phyloP scores from a whole-genome alignment of 176 grass and related monocot genomes.

The Thalia dealbata region DNA sequence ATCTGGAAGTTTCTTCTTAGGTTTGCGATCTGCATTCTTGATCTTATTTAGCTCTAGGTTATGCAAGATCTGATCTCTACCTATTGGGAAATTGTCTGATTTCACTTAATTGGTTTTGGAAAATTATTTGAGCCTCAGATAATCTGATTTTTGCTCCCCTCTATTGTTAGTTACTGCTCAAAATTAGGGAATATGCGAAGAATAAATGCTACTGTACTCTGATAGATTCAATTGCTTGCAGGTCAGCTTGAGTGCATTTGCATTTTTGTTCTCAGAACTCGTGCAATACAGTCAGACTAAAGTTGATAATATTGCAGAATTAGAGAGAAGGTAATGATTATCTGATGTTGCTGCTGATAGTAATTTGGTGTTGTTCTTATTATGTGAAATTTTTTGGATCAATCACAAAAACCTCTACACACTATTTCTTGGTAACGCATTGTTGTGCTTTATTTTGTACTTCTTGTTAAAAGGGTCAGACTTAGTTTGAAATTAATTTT shows the following conservation, averaged over 20 bases:
- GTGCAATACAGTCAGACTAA: constrained; percentile 98
- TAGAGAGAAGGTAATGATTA: constrained; percentile 65
- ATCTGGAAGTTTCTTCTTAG: neutral
- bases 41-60: neutral
- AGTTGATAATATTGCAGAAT: constrained; percentile 93
- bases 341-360: neutral
- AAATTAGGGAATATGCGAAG: neutral
- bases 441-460: neutral
- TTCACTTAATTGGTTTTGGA: neutral
- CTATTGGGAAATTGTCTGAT: too few species aligned
- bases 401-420: neutral
- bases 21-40: neutral
- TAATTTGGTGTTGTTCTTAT: too few species aligned
- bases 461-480: too few species aligned
- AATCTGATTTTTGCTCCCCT: neutral
- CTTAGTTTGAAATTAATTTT: too few species aligned
- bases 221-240: constrained; percentile 18
- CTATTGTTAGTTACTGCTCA: neutral
- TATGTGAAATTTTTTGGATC: neutral
- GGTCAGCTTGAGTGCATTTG: constrained; percentile 97
- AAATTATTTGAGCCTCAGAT: neutral
- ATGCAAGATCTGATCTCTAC: neutral
- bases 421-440: neutral
- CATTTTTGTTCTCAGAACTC: constrained; percentile 93
- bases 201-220: neutral